Base-by-base conservation (phyloP, 352 stramenopile genomes). In the Paralagenidium karlingii region DNA sequence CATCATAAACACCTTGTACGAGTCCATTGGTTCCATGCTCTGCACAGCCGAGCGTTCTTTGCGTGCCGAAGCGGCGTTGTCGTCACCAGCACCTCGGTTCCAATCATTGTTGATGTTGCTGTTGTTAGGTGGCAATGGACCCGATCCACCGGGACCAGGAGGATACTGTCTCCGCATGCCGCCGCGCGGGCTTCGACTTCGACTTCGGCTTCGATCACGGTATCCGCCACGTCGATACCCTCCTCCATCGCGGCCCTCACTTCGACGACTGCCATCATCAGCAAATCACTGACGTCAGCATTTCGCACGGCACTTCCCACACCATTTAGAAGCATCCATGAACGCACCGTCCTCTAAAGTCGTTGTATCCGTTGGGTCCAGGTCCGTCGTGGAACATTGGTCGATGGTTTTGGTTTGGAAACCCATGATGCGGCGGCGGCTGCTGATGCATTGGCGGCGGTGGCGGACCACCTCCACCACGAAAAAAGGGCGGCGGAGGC, bases 1-100 rank as follows among this genome's bases (percentile, higher is more conserved):
- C 76, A 90, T 90, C 73, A 90, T 90, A 46, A 83, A 90, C 11
- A 82, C 67, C 43, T 90, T 90, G 58, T 90, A 90, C 28, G 76
- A 81, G 38, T 82, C 64, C 48, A 90, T 60, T 3, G 74, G 68
- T 44, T 90, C 76, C 9, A 77, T 75, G 18, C 57, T 41, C 11
- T 63, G 44, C 27, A 68, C 60, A 0, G 55, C 52, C 32, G 58
- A 51, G 15, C 61, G 60, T 34, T 59, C 26, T 26, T 59, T 52
- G 5, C 45, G 52, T 8, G 38, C 48, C n/a, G n/a, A n/a, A n/a
- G n/a, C n/a, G 8, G 34, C 33, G 8, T 51, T 33, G 19, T 53
- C 34, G 22, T 15, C 40, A 28, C 33, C 31, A 20, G 30, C 30
- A 16, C 3, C 11, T 49, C 53, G 12, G 24, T 25, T 31, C 13